Evolutionary conservation across 306 rosid species (phyloP), one percentile per base, ranked within the genome.

Genomic region (Lathyrus aphaca): DNA sequence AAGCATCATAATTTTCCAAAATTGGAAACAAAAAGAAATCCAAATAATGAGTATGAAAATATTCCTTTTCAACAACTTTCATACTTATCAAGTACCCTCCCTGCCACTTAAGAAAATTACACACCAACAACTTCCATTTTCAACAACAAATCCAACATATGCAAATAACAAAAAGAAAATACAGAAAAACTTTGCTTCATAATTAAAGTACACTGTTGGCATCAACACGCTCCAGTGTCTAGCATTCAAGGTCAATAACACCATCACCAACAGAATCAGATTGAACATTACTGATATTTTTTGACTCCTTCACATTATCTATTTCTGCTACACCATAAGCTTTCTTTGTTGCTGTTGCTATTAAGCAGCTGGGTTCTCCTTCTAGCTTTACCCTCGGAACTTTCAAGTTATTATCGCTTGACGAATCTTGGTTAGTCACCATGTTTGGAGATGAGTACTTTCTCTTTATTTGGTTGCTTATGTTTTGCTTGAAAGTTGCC

Each of bases 401-500:
- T 63, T 69, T 77, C 8, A 5, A 4, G 49, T 62, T 38, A 8
- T 61, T 10, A 4, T 7, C 74, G 43, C 63, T 69, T 13, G 0
- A 35, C 12, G 69, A 16, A 51, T 79, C 76, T 25, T 45, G 38
- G 69, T 21, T 42, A 9, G 8, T 55, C n/a, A 6, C 48, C 63
- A 18, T 10, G 16, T 18, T 69, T 3, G 62, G 54, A 30, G 14
- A 9, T 4, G 69, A 19, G 19, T 5, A n/a, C 64, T 51, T 75
- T 55, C 40, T 80, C 76, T 73, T 77, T 16, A 68, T 17, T 27
- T 66, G 64, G 2, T 43, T 62, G 4, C 25, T 63, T 12, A 71
- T 68, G 19, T 64, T 76, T 80, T 84, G 81, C 74, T 80, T 77
- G 58, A 84, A 89, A 30, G 77, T 69, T 10, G 63, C 85, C 58